Evolutionary conservation across 2,329 filamentous ascomycete species (phyloP), one percentile per base, ranked within the genome.

Genomic region (Samsoniella hepiali): DNA sequence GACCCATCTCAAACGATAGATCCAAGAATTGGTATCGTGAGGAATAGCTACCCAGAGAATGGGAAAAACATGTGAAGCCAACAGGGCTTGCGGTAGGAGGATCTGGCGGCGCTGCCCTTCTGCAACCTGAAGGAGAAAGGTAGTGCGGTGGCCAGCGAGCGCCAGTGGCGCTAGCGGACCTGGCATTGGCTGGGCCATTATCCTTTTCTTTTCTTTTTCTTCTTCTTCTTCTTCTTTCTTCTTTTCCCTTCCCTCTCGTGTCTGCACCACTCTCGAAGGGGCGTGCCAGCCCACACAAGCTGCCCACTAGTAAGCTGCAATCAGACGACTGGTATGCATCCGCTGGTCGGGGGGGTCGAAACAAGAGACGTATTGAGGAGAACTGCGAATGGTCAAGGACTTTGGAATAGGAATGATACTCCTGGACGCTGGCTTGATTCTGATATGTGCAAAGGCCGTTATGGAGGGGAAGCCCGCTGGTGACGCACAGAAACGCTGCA

Each of bases 21-120:
- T 67, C 80, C 81, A 83, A 5, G 79, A 79, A 9, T 79, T 75
- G 2, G 75, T 73, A 38, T 72, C 75, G 68, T 88, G 84, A 1
- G 84, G 83, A 64, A 88, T 76, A 56, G 80, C 74, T 15, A 88
- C 78, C 72, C 86, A 89, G 3, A 84, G 66, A 1, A 80, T 71
- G 0, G 84, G 82, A 2, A 88, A 62, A 49, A 85, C 55, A 51
- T 82, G 75, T 34, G 78, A 69, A 3, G 78, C 80, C 29, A 84
- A 64, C 7, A 86, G 64, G 62, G 78, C 75, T 63, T 83, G 81
- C 0, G 84, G 85, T 8, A 88, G 45, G 22, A 88, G 68, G 22
- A 87, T 75, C 2, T 83, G 84, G 49, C 73, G 74, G 38, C 76
- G 70, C 7, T 67, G 71, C 51, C 81, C 81, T 4, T 77, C 73